Percentiles rank a stretch among this genome's conserved stretches.
Evolutionary conservation across 352 stramenopile genomes (phyloP).

Genomic region (Pythium aquatile): DNA sequence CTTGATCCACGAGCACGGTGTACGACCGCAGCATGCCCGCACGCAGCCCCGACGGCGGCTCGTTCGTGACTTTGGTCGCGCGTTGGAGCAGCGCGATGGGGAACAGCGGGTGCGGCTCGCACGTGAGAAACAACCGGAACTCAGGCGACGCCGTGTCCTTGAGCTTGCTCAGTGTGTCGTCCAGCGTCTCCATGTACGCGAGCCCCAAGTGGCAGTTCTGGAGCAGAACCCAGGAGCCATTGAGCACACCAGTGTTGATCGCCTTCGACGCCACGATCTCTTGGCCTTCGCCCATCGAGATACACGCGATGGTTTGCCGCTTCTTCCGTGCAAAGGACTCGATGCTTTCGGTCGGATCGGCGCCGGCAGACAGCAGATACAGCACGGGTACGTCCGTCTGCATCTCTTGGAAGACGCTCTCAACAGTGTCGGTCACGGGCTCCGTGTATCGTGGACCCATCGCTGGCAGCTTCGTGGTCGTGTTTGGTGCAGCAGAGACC

Average conservation of each 20-base stretch:
- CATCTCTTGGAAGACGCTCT: slow-evolving; percentile 72
- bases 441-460: slow-evolving; percentile 66
- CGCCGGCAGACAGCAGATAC: slow-evolving; percentile 69
- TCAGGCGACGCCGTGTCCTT: slow-evolving; percentile 40
- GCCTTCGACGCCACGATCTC: slow-evolving; percentile 56
- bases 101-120: slow-evolving; percentile 59
- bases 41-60: slow-evolving; percentile 66
- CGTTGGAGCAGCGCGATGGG: slow-evolving; percentile 65
- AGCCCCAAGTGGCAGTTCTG: slow-evolving; percentile 81
- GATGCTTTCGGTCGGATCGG: slow-evolving; percentile 72
- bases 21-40: slow-evolving; percentile 68
- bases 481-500: slow-evolving; percentile 27
- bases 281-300: slow-evolving; percentile 82
- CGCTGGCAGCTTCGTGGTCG: slow-evolving; percentile 45
- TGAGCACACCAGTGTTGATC: slow-evolving; percentile 57
- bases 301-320: slow-evolving; percentile 58
- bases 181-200: slow-evolving; percentile 62
- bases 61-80: slow-evolving; percentile 76
- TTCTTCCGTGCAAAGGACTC: slow-evolving; percentile 71
- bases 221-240: slow-evolving; percentile 77
- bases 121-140: slow-evolving; percentile 78
- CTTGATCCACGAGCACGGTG: slow-evolving; percentile 74
- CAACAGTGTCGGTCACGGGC: slow-evolving; percentile 65
- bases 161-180: slow-evolving; percentile 46
- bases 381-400: slow-evolving; percentile 58